A percentile compares a stretch with the other conserved stretches of the same genome.
Conservation (phyloP, 495 filamentous ascomycete species). For the Cudoniella acicularis region DNA sequence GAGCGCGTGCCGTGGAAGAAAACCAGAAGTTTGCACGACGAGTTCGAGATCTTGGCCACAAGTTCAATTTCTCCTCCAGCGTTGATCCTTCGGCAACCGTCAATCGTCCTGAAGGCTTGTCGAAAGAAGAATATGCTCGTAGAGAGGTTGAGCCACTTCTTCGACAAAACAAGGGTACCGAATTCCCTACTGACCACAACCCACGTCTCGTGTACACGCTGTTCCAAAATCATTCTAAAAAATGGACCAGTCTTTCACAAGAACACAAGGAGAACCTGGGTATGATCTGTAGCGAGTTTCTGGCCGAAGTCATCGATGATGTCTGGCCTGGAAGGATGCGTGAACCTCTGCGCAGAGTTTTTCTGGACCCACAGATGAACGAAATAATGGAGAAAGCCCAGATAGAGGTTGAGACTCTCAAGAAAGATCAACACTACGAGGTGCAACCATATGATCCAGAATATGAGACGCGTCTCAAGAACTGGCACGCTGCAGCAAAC, state of each 20-base stretch:
- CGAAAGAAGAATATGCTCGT: constrained; percentile 32
- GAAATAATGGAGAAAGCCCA: constrained; percentile 34
- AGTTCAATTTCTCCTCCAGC: constrained; percentile 29
- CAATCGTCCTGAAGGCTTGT: constrained; percentile 1
- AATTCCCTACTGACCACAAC: constrained; percentile 38
- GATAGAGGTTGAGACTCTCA: constrained; percentile 33
- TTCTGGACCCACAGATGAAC: constrained; percentile 35
- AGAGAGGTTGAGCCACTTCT: constrained; percentile 35
- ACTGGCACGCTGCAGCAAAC: constrained; percentile 24
- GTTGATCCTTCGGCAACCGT: background rate
- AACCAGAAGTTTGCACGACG: constrained; percentile 34
- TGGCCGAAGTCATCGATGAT: constrained; percentile 37
- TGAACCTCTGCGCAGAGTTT: constrained; percentile 32
- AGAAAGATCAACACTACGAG: constrained; percentile 35
- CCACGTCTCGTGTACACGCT: constrained; percentile 39
- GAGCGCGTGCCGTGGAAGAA: constrained; percentile 38
- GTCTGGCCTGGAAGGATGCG: constrained; percentile 40
- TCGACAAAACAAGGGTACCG: constrained; percentile 36
- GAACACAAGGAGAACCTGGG: constrained; percentile 41
- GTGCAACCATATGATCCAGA: constrained; percentile 40
- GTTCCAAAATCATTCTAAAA: constrained; percentile 37
- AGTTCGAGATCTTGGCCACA: constrained; percentile 35
- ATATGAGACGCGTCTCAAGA: constrained; percentile 34
- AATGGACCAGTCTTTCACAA: constrained; percentile 37
- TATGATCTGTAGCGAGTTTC: constrained; percentile 41